A percentile compares a stretch with the other conserved stretches of the same genome.
These are phyloP conservation scores for Backusella parvicylindrica DNA, from an alignment of 192 early-diverging fungal species.

Conservation along the genomic window DNA sequence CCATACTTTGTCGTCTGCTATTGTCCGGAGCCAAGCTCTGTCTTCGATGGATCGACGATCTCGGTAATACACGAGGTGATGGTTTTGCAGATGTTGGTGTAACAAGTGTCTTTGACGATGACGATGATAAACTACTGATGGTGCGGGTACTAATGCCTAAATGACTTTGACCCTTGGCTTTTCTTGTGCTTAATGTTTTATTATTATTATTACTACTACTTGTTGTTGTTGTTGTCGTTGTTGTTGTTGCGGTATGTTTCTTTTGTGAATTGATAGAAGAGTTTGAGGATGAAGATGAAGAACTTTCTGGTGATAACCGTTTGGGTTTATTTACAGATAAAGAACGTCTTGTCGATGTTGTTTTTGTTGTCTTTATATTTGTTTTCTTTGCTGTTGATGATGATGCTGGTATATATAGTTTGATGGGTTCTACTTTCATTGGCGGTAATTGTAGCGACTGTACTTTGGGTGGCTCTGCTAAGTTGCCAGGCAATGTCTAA, in stretches of 20 bases:
- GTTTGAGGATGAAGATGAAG: background rate
- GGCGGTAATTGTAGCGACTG: constrained; percentile 18
- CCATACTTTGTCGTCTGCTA: background rate
- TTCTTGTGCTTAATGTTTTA: background rate
- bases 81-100: background rate
- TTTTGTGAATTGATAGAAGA: background rate
- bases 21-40: background rate
- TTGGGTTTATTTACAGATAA: background rate
- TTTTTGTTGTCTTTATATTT: background rate
- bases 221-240: background rate
- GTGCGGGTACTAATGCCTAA: background rate
- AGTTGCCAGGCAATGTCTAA: constrained; percentile 29
- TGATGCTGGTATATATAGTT: constrained; percentile 9
- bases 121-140: background rate
- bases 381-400: background rate
- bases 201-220: background rate
- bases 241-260: background rate
- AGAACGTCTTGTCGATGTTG: background rate
- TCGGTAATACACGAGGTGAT: constrained; percentile 7
- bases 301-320: background rate
- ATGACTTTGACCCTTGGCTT: background rate
- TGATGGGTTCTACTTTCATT: constrained; percentile 33
- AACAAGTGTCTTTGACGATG: background rate
- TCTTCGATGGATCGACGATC: background rate
- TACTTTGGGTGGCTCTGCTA: constrained; percentile 19